Evolutionary conservation across 108 stramenopile species (phyloP).

Genomic region (Chaetoceros tenuissimus): DNA sequence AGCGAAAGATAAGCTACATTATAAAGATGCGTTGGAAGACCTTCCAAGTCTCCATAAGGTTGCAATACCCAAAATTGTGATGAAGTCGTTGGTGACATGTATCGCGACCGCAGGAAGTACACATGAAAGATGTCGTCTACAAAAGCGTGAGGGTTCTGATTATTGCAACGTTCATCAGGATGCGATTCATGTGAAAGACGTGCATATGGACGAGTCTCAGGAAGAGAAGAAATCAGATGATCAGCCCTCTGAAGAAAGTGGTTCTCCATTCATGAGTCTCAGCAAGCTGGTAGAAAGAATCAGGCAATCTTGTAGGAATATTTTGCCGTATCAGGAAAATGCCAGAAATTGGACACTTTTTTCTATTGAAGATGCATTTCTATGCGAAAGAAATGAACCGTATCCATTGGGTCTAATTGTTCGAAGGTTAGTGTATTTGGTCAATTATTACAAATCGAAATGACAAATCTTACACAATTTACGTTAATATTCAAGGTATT

Average conservation of each 20-base stretch:
- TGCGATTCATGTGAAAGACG: slow-evolving; percentile 8
- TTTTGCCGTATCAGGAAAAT: slow-evolving; percentile 13
- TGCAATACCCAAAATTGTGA: slow-evolving; percentile 18
- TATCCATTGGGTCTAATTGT: slow-evolving; percentile 30
- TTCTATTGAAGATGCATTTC: slow-evolving; percentile 29
- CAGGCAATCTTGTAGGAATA: slow-evolving; percentile 9
- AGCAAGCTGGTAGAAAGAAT: slow-evolving; percentile 10
- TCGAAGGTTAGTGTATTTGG: slow-evolving; percentile 16
- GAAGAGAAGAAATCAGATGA: background rate
- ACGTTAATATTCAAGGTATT: background rate
- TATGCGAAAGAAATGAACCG: slow-evolving; percentile 20
- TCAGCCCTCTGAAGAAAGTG: background rate
- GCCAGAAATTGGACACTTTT: slow-evolving; percentile 15
- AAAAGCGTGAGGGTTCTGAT: slow-evolving; percentile 16
- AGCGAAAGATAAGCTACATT: slow-evolving; percentile 17
- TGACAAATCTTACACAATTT: background rate
- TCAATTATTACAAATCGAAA: background rate
- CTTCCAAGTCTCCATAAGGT: background rate
- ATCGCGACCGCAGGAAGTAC: slow-evolving; percentile 9
- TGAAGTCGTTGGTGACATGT: slow-evolving; percentile 25
- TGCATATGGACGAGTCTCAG: background rate
- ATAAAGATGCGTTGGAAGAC: slow-evolving; percentile 6
- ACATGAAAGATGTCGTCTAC: slow-evolving; percentile 17
- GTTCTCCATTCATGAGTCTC: slow-evolving; percentile 1
- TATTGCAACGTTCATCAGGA: slow-evolving; percentile 25